Conservation (phyloP, 257 asterid species). For the Nicotiana paniculata region DNA sequence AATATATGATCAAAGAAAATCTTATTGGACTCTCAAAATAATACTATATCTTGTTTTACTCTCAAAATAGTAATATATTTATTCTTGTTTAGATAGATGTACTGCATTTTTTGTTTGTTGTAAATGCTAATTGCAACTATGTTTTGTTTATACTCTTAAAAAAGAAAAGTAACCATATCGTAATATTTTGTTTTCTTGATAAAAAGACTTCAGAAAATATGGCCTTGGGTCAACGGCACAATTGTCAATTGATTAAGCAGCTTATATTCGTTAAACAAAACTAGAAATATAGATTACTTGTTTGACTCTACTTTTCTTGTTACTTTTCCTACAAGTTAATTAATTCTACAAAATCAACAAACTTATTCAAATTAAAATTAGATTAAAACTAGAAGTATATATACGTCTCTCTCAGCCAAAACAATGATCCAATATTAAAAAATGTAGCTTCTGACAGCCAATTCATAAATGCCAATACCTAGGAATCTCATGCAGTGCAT, state of each 20-base stretch:
- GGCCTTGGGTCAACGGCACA: background rate
- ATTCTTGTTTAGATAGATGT: too few species aligned
- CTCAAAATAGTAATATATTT: too few species aligned
- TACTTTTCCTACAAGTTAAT: background rate
- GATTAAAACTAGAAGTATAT: background rate
- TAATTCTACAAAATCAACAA: background rate
- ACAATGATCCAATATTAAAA: background rate
- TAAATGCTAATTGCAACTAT: too few species aligned
- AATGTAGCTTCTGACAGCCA: background rate
- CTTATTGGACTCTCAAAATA: too few species aligned
- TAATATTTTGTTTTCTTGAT: too few species aligned
- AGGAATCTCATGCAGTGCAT: constrained; percentile 12
- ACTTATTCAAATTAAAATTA: background rate
- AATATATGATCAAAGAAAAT: too few species aligned
- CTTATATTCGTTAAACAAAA: background rate
- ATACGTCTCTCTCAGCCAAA: background rate
- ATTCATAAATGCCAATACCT: background rate
- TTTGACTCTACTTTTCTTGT: background rate
- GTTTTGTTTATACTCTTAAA: too few species aligned
- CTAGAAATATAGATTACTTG: background rate
- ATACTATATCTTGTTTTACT: too few species aligned
- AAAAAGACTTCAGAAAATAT: background rate
- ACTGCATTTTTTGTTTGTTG: too few species aligned
- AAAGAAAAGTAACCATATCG: background rate
- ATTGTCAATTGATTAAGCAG: background rate